phyloP scores from a whole-genome alignment of 345 rosid species.

The Eutrema yunnanense region DNA sequence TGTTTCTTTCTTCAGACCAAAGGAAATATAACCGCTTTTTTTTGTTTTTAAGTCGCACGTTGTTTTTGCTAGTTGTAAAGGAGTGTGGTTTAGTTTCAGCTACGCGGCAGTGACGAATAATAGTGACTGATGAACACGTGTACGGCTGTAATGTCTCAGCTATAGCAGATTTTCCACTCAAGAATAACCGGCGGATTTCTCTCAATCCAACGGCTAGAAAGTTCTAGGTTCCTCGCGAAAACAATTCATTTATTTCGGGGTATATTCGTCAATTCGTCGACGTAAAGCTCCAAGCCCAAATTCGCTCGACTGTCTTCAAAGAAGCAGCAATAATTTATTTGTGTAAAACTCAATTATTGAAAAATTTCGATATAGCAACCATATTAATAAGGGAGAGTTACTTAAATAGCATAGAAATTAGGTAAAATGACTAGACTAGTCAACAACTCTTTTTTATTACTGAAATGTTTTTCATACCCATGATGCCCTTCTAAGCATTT shows the following conservation, averaged over 20 bases:
- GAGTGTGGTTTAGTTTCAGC: slow-evolving; percentile 1
- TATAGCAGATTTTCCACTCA: background rate
- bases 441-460: too few species aligned
- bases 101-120: slow-evolving; percentile 13
- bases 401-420: too few species aligned
- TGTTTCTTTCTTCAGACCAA: background rate
- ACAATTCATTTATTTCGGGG: background rate
- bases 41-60: background rate
- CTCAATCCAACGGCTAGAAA: slow-evolving; percentile 11
- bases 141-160: background rate
- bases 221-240: background rate
- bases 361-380: too few species aligned
- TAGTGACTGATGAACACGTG: background rate
- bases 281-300: background rate
- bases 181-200: background rate
- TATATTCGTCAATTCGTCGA: background rate
- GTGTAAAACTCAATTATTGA: too few species aligned
- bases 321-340: too few species aligned
- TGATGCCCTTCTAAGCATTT: too few species aligned
- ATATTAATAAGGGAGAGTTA: too few species aligned
- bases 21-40: background rate
- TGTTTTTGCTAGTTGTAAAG: slow-evolving; percentile 10
- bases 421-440: too few species aligned
- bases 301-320: background rate
- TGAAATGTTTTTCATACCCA: too few species aligned